A percentile compares a stretch with the other conserved stretches of the same genome.
These are phyloP conservation scores for Chalciporus sphaerocephalus DNA, from an alignment of 768 basidiomycete species.

Conservation along the genomic window DNA sequence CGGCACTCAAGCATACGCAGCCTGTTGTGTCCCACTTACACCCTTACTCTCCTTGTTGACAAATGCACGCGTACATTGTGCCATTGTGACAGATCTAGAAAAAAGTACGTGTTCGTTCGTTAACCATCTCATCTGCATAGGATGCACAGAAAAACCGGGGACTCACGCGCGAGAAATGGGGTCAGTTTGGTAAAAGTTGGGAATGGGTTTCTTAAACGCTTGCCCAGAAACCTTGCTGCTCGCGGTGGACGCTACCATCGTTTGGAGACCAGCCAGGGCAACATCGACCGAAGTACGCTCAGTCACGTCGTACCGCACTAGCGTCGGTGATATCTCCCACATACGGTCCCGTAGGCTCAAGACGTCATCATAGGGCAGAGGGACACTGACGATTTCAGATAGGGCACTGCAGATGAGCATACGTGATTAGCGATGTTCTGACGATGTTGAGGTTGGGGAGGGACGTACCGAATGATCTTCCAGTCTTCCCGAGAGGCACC, in stretches of 20 bases:
- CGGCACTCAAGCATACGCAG: background rate
- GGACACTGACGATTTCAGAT: constrained; percentile 76
- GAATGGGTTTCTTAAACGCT: constrained; percentile 74
- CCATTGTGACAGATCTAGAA: constrained; percentile 93
- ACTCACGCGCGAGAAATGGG: constrained; percentile 90
- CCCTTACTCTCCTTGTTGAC: constrained; percentile 54
- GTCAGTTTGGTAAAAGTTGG: constrained; percentile 96
- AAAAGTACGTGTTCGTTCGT: background rate
- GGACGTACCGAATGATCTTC: constrained; percentile 84
- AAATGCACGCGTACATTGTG: constrained; percentile 85
- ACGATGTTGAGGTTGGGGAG: background rate
- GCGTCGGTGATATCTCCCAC: constrained; percentile 93
- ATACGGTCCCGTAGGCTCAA: constrained; percentile 82
- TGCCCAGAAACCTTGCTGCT: constrained; percentile 53
- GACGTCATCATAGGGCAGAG: constrained; percentile 87
- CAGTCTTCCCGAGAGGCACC: constrained; percentile 95
- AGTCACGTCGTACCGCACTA: constrained; percentile 78
- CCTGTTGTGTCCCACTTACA: background rate
- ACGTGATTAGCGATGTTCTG: background rate
- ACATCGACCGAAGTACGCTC: constrained; percentile 76
- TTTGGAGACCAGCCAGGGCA: constrained; percentile 63
- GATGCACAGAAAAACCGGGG: background rate
- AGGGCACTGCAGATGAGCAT: constrained; percentile 55
- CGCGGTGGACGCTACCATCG: constrained; percentile 48
- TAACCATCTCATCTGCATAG: background rate